Percentiles rank a stretch among this genome's conserved stretches.
These are phyloP conservation scores for Alternaria ethzedia DNA, from an alignment of 2,329 filamentous ascomycete species.

Conservation along the genomic window DNA sequence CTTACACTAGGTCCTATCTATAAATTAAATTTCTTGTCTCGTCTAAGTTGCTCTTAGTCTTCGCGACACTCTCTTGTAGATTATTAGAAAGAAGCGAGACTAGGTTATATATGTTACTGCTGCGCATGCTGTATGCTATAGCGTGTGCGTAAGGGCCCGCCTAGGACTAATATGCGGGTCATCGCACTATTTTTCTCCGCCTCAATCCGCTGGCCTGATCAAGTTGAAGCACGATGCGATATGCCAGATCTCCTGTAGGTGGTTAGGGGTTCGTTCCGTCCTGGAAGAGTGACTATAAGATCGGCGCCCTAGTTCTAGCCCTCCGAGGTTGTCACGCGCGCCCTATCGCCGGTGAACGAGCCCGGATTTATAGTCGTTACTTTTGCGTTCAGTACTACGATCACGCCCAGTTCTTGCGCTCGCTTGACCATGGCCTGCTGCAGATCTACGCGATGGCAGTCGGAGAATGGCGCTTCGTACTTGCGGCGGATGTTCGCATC, in stretches of 20 bases:
- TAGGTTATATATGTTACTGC: slow-evolving; percentile 67
- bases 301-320: slow-evolving; percentile 57
- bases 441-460: slow-evolving; percentile 68
- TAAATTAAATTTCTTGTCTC: slow-evolving; percentile 68
- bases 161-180: slow-evolving; percentile 66
- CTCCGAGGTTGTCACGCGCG: slow-evolving; percentile 50
- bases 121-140: slow-evolving; percentile 67
- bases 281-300: slow-evolving; percentile 57
- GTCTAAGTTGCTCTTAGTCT: slow-evolving; percentile 60
- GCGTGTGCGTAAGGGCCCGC: slow-evolving; percentile 67
- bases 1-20: slow-evolving; percentile 67
- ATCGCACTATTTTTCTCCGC: slow-evolving; percentile 60
- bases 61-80: slow-evolving; percentile 60
- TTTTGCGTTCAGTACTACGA: slow-evolving; percentile 57
- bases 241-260: slow-evolving; percentile 70
- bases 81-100: slow-evolving; percentile 71
- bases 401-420: slow-evolving; percentile 61
- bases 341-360: slow-evolving; percentile 34
- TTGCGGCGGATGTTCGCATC: slow-evolving; percentile 59
- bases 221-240: slow-evolving; percentile 63
- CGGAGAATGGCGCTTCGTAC: slow-evolving; percentile 64
- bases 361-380: slow-evolving; percentile 58
- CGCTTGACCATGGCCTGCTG: slow-evolving; percentile 61
- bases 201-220: slow-evolving; percentile 60
- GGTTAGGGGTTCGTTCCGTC: slow-evolving; percentile 21